A percentile compares a stretch with the other conserved stretches of the same genome.
Conservation (phyloP, 2,329 filamentous ascomycete species). For the Didymella segeticola region DNA sequence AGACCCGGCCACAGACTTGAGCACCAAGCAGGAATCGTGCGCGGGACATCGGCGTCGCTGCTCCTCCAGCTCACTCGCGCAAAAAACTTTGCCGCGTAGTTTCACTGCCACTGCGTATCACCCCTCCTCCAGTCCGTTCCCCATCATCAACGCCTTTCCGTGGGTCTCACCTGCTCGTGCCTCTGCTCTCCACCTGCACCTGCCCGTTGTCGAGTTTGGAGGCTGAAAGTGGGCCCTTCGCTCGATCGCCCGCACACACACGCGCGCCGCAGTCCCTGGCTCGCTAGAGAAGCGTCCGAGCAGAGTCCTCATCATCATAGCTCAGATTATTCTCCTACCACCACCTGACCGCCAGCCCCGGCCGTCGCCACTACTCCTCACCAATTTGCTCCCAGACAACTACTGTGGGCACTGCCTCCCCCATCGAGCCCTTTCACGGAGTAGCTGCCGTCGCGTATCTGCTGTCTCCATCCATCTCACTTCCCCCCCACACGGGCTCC, state of each 20-base stretch:
- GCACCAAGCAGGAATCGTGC: slow-evolving; percentile 34
- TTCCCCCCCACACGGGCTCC: slow-evolving; percentile 46
- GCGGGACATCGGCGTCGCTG: slow-evolving; percentile 34
- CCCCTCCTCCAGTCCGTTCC: slow-evolving; percentile 26
- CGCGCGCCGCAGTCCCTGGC: slow-evolving; percentile 43
- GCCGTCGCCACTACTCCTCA: slow-evolving; percentile 24
- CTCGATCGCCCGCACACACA: slow-evolving; percentile 31
- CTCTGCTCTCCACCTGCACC: slow-evolving; percentile 44
- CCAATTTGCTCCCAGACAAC: slow-evolving; percentile 21
- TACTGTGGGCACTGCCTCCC: slow-evolving; percentile 24
- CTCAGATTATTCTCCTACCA: slow-evolving; percentile 22
- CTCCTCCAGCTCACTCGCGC: slow-evolving; percentile 23
- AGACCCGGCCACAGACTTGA: slow-evolving; percentile 31
- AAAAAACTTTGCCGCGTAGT: slow-evolving; percentile 35
- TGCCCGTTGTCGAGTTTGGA: slow-evolving; percentile 44
- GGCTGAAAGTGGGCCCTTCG: slow-evolving; percentile 47
- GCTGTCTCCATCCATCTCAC: slow-evolving; percentile 26
- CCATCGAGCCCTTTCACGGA: slow-evolving; percentile 26
- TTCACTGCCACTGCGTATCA: slow-evolving; percentile 26
- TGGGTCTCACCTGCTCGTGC: slow-evolving; percentile 39
- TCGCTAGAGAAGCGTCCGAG: slow-evolving; percentile 21
- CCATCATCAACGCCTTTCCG: slow-evolving; percentile 27
- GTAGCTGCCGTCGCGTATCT: slow-evolving; percentile 32
- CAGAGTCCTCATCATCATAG: slow-evolving; percentile 19
- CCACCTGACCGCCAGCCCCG: slow-evolving; percentile 21